These are phyloP conservation scores for Leccinum longicurvipes DNA, from an alignment of 768 basidiomycete genomes.

Conservation along the genomic window DNA sequence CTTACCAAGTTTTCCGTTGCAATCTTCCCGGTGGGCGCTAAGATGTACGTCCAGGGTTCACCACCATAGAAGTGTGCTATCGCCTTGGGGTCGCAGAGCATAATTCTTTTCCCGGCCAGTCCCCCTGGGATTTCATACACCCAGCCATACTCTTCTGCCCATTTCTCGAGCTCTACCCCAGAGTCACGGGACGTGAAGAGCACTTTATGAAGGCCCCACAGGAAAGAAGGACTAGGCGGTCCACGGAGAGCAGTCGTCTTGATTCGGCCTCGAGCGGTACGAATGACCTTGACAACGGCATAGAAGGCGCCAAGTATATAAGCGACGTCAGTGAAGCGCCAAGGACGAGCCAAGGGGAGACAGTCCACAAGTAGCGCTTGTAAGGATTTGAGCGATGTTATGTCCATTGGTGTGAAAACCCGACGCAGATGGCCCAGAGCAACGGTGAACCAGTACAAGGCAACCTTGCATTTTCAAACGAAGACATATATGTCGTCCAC, in stretches of 20 bases:
- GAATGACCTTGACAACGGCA: constrained; percentile 4
- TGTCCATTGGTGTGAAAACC: background rate
- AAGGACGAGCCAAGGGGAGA: background rate
- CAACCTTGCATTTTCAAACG: background rate
- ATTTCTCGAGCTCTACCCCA: constrained; percentile 40
- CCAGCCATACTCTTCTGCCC: constrained; percentile 47
- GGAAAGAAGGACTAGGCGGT: constrained; percentile 14
- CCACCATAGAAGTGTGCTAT: constrained; percentile 47
- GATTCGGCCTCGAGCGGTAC: background rate
- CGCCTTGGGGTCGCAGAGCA: constrained; percentile 49
- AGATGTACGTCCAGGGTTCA: constrained; percentile 41
- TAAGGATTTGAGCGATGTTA: background rate
- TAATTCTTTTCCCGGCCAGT: constrained; percentile 34
- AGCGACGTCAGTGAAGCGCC: background rate
- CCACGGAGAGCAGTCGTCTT: constrained; percentile 24
- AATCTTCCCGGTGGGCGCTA: constrained; percentile 19
- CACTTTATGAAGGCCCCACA: constrained; percentile 14
- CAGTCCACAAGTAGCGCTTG: background rate
- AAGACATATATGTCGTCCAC: background rate
- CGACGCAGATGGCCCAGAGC: background rate
- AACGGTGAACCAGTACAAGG: background rate
- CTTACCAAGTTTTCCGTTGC: constrained; percentile 27
- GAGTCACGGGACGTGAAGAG: constrained; percentile 18
- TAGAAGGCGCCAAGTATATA: constrained; percentile 6
- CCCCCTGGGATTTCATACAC: constrained; percentile 40